phyloP scores from a whole-genome alignment of 257 asterid genomes.

The Lithospermum erythrorhizon region DNA sequence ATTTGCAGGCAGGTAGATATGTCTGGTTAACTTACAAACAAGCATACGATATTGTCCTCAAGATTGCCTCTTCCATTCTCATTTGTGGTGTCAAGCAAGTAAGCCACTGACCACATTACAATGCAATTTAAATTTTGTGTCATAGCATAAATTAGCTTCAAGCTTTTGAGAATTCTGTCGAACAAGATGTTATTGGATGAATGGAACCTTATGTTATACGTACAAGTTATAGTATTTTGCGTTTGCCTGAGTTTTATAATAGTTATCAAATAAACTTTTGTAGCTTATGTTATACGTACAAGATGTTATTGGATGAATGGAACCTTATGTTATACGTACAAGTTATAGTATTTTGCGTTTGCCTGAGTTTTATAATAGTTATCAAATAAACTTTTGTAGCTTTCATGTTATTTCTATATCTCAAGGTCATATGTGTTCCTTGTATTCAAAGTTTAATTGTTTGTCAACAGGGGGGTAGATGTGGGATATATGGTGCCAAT shows the following conservation, averaged over 20 bases:
- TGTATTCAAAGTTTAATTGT: not conserved
- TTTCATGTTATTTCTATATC: not conserved
- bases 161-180: no score
- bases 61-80: constrained; percentile 56
- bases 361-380: not conserved
- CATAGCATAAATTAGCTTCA: no score
- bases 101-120: constrained; percentile 10
- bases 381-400: not conserved
- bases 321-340: no score
- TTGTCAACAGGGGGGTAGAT: constrained; percentile 45
- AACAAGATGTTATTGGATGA: no score
- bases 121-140: no score
- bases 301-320: no score
- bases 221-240: no score
- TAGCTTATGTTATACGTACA: not conserved
- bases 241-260: not conserved
- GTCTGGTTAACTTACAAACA: constrained; percentile 58
- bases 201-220: no score
- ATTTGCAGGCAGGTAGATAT: constrained; percentile 52
- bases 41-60: constrained; percentile 46
- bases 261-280: not conserved
- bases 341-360: no score
- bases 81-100: constrained; percentile 40
- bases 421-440: not conserved
- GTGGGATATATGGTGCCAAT: constrained; percentile 79